Conservation (phyloP, 2,329 filamentous ascomycete genomes). For the Ascochyta rabiei region DNA sequence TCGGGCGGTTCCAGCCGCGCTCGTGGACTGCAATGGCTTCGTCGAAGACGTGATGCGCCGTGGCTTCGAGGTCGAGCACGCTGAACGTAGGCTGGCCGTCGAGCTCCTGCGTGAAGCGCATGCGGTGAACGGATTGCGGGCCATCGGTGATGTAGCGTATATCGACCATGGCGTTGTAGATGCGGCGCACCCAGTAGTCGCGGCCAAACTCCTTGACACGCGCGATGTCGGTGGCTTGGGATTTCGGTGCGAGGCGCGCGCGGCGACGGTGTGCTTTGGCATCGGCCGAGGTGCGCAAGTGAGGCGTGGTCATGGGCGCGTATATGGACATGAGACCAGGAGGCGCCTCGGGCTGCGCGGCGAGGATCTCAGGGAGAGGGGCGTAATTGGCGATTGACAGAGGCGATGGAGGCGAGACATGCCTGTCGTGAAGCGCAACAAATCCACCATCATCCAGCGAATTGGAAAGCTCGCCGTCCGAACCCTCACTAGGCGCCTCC, state of each 20-base stretch:
- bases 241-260: constrained; percentile 18
- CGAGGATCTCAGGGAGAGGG: not conserved
- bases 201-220: constrained; percentile 32
- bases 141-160: constrained; percentile 25
- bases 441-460: constrained; percentile 1
- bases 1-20: constrained; percentile 27
- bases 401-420: not conserved
- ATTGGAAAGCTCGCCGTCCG: not conserved
- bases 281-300: constrained; percentile 27
- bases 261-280: constrained; percentile 28
- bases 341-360: not conserved
- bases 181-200: constrained; percentile 38
- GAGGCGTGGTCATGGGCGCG: constrained; percentile 13
- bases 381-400: not conserved
- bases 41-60: constrained; percentile 41
- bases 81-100: constrained; percentile 7
- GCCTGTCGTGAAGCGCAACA: not conserved
- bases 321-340: constrained; percentile 16
- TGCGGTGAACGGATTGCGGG: constrained; percentile 18
- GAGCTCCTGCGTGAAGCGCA: constrained; percentile 22
- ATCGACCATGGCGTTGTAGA: constrained; percentile 41
- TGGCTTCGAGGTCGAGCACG: constrained; percentile 32
- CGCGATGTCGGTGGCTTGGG: constrained; percentile 21
- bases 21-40: constrained; percentile 31
- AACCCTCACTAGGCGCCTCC: not conserved